Evolutionary conservation across 257 asterid genomes (phyloP).

Genomic region (Solanum microdontum): DNA sequence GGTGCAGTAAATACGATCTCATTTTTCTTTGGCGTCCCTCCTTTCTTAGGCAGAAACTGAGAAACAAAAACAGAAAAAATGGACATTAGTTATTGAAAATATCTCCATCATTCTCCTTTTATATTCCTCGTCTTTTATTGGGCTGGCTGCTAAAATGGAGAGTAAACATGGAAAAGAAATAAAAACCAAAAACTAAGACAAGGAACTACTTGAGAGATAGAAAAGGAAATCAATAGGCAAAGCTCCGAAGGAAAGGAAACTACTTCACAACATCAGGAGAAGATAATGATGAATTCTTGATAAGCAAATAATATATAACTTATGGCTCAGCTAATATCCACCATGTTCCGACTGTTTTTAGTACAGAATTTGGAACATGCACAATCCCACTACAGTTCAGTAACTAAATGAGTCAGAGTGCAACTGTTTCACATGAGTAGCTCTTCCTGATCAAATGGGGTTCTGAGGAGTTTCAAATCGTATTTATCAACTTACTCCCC

Average conservation of each 20-base stretch:
- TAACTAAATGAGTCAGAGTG: background rate
- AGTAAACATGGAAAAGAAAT: background rate
- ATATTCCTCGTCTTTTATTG: background rate
- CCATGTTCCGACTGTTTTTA: background rate
- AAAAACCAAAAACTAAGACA: background rate
- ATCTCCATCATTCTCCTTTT: background rate
- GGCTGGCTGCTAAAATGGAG: background rate
- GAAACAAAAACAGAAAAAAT: background rate
- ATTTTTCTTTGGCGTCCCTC: conserved; percentile 28
- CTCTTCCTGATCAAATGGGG: background rate
- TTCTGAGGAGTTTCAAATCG: background rate
- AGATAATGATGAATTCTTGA: background rate
- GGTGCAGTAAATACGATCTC: conserved; percentile 40
- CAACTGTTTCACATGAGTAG: background rate
- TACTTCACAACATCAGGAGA: background rate
- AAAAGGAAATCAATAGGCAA: background rate
- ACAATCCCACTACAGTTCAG: background rate
- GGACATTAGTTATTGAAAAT: background rate
- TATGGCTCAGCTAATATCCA: background rate
- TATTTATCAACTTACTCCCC: background rate
- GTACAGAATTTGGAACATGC: background rate
- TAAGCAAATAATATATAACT: background rate
- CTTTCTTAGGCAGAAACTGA: conserved; percentile 23
- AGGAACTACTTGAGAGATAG: background rate
- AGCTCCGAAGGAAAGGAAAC: background rate